These are phyloP conservation scores for Spinacia oleracea DNA, from an alignment of 179 eudicot genomes.

Conservation along the genomic window DNA sequence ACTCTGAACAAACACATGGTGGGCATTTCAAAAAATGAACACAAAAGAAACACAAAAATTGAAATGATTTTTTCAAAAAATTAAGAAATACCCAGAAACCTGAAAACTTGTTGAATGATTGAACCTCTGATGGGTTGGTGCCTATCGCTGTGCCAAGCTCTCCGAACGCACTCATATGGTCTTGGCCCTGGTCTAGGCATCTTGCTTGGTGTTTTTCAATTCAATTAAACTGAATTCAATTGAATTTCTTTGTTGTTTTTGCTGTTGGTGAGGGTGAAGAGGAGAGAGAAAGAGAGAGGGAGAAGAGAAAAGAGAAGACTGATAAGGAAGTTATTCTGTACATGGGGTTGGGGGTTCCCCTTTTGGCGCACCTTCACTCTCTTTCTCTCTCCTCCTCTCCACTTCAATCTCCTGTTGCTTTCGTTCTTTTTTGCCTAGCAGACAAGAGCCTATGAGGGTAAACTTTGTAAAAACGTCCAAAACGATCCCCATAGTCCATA, in stretches of 20 bases:
- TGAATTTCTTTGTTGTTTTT: not conserved
- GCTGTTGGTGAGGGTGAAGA: not conserved
- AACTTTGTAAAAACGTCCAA: not conserved
- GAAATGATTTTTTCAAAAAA: not conserved
- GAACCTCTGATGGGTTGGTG: constrained; percentile 91
- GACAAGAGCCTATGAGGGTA: constrained; percentile 32
- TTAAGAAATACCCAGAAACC: constrained; percentile 33
- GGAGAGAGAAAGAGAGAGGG: constrained; percentile 1
- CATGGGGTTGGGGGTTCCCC: constrained; percentile 33
- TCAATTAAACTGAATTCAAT: not conserved
- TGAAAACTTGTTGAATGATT: constrained; percentile 76
- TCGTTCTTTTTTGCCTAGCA: constrained; percentile 33
- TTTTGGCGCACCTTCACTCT: constrained; percentile 19
- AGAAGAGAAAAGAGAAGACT: constrained; percentile 6
- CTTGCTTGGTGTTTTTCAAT: constrained; percentile 19
- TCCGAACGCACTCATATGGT: constrained; percentile 84
- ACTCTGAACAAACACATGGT: constrained; percentile 39
- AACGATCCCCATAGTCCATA: too few relatives aligned
- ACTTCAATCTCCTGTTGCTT: constrained; percentile 36
- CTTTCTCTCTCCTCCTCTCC: constrained; percentile 4
- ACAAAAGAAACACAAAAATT: not conserved
- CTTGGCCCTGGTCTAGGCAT: constrained; percentile 97
- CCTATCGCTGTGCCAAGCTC: constrained; percentile 94
- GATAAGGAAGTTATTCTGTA: constrained; percentile 30
- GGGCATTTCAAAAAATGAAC: not conserved